phyloP scores from a whole-genome alignment of 1,284 basidiomycete genomes.

The Abortiporus biennis region DNA sequence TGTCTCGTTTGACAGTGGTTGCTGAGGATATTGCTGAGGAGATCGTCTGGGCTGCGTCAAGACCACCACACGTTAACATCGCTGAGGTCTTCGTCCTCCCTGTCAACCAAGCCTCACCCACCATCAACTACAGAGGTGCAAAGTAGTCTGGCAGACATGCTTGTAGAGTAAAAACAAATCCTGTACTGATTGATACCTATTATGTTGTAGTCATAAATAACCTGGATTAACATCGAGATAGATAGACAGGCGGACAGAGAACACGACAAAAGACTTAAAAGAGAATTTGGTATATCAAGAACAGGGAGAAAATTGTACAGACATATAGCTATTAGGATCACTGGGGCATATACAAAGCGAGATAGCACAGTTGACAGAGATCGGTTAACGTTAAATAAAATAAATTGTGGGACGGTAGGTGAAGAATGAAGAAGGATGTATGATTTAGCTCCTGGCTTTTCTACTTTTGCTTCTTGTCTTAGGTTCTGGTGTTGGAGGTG shows the following conservation, averaged over 20 bases:
- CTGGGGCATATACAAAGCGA: slow-evolving; percentile 1
- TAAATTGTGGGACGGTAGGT: neutral
- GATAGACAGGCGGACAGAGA: too few relatives aligned
- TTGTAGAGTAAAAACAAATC: neutral
- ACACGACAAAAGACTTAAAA: too few relatives aligned
- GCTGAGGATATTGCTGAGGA: slow-evolving; percentile 92
- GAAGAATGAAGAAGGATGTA: neutral
- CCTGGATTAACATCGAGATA: too few relatives aligned
- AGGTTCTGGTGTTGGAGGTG: slow-evolving; percentile 29
- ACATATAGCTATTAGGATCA: neutral
- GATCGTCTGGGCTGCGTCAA: slow-evolving; percentile 91
- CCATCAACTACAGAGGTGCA: slow-evolving; percentile 46
- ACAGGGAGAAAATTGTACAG: too few relatives aligned
- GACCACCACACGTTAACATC: slow-evolving; percentile 83
- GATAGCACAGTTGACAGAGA: slow-evolving; percentile 1
- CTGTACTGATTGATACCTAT: too few relatives aligned
- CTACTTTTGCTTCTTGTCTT: slow-evolving; percentile 42
- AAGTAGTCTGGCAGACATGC: slow-evolving; percentile 20
- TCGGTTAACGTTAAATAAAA: slow-evolving; percentile 1
- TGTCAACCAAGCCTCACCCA: slow-evolving; percentile 75
- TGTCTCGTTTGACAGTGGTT: slow-evolving; percentile 48
- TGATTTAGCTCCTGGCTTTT: slow-evolving; percentile 28
- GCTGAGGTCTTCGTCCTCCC: slow-evolving; percentile 78
- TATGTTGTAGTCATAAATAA: too few relatives aligned
- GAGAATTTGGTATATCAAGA: too few relatives aligned